Conservation (phyloP, 148 eudicot species). For the Fagopyrum esculentum region DNA sequence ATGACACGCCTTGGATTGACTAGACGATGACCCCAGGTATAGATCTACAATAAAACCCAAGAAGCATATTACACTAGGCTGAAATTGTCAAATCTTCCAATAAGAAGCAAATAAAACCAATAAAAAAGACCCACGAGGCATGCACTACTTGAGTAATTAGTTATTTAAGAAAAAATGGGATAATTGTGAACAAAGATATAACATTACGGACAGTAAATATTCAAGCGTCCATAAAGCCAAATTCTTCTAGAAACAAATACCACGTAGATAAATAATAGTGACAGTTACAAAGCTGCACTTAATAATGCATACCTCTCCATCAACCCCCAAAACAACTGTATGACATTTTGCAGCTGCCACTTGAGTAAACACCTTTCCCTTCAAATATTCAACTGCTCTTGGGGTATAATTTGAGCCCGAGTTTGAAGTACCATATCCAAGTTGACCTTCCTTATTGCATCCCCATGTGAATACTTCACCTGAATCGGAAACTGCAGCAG, state of each 20-base stretch:
- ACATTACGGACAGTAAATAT: no score
- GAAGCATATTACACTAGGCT: not conserved
- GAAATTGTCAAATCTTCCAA: not conserved
- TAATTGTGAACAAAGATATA: no score
- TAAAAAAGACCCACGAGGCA: no score
- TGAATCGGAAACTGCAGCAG: constrained; percentile 81
- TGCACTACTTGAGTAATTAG: no score
- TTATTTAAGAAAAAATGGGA: no score
- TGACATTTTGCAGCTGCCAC: constrained; percentile 86
- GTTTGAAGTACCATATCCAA: constrained; percentile 99
- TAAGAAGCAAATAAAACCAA: no score
- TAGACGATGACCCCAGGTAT: constrained; percentile 99
- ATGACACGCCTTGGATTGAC: constrained; percentile 87
- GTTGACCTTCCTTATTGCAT: constrained; percentile 97
- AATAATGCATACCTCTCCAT: constrained; percentile 74
- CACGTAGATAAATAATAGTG: not conserved
- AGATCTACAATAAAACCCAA: constrained; percentile 45
- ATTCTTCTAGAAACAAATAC: not conserved
- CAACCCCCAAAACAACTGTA: constrained; percentile 81
- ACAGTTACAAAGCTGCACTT: not conserved
- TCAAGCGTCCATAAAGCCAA: not conserved
- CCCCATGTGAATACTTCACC: constrained; percentile 99
- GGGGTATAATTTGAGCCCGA: constrained; percentile 91
- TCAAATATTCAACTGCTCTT: constrained; percentile 80
- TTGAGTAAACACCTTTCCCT: constrained; percentile 65